Percentiles rank a stretch among this genome's conserved stretches.
These are phyloP conservation scores for Fomitopsis palustris DNA, from an alignment of 1,284 basidiomycete species.

Conservation along the genomic window DNA sequence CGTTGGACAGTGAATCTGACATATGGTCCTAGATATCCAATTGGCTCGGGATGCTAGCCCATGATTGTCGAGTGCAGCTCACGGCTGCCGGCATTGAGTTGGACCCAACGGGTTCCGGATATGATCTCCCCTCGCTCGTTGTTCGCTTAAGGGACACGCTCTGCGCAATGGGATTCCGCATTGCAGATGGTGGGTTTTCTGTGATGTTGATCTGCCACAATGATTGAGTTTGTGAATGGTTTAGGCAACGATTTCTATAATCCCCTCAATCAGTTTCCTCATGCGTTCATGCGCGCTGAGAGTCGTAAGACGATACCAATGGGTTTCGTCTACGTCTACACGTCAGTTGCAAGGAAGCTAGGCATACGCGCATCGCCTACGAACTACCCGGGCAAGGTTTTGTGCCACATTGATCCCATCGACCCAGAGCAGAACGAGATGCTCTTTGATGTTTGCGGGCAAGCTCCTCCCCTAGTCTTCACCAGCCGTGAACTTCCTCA, in stretches of 20 bases:
- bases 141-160: constrained; percentile 18
- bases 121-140: constrained; percentile 17
- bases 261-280: constrained; percentile 54
- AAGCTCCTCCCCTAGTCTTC: constrained; percentile 16
- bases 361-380: constrained; percentile 50
- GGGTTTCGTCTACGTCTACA: constrained; percentile 57
- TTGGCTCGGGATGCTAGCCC: constrained; percentile 38
- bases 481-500: constrained; percentile 21
- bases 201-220: neutral
- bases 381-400: constrained; percentile 52
- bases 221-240: neutral
- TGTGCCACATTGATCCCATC: constrained; percentile 20
- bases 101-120: constrained; percentile 12
- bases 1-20: neutral
- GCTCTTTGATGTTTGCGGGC: constrained; percentile 26
- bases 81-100: constrained; percentile 7
- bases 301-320: constrained; percentile 51
- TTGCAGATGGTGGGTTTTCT: constrained; percentile 15
- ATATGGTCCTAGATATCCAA: constrained; percentile 28
- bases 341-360: constrained; percentile 47
- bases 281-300: constrained; percentile 47
- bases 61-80: constrained; percentile 33
- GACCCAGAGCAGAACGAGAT: constrained; percentile 12
- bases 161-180: constrained; percentile 17
- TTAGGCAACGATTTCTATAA: constrained; percentile 32